phyloP scores from a whole-genome alignment of 495 filamentous ascomycete genomes.

The Penicillium tannophilum region DNA sequence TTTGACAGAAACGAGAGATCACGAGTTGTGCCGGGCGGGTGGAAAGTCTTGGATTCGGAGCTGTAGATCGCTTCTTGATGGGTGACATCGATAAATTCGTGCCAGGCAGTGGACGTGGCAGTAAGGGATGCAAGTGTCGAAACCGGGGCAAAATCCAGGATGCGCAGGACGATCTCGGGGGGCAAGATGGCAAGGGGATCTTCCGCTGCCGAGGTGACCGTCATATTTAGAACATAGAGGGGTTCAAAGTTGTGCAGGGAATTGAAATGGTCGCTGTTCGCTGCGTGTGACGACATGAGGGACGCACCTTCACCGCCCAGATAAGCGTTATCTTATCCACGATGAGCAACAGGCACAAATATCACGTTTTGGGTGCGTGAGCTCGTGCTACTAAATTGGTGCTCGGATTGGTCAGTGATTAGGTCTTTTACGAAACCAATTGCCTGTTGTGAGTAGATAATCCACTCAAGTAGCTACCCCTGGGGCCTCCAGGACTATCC shows the following conservation, averaged over 20 bases:
- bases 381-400: no score
- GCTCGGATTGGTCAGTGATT: no score
- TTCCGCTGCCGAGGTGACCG: conserved; percentile 6
- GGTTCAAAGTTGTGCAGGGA: background rate
- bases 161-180: conserved; percentile 40
- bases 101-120: conserved; percentile 40
- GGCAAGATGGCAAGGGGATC: conserved; percentile 39
- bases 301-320: background rate
- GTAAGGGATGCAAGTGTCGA: conserved; percentile 38
- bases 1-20: conserved; percentile 29
- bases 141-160: conserved; percentile 38
- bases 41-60: conserved; percentile 30
- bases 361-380: no score
- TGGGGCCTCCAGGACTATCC: no score
- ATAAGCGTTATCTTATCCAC: background rate
- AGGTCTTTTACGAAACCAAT: no score
- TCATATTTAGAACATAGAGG: conserved; percentile 18
- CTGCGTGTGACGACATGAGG: background rate
- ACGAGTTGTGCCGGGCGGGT: conserved; percentile 21
- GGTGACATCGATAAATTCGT: conserved; percentile 43
- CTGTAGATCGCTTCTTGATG: conserved; percentile 44
- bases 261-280: background rate
- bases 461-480: background rate
- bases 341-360: background rate
- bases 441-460: no score